Base-by-base conservation (phyloP, 2,329 filamentous ascomycete species). In the Epichloe baconii region DNA sequence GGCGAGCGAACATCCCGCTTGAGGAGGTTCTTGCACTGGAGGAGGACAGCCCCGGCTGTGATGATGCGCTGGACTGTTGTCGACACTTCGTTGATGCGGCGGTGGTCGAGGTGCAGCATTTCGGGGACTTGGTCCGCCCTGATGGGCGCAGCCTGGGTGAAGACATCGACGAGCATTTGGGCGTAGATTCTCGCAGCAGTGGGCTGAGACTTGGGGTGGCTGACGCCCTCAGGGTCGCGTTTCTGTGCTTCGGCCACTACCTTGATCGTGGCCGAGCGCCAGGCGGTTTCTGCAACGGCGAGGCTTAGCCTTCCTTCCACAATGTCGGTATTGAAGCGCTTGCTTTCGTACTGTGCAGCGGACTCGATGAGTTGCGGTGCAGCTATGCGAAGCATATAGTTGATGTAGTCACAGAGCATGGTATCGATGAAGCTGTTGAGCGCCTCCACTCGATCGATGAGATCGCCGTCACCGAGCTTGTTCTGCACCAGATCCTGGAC, bases 1-100 rank as follows among this genome's bases (percentile, higher is more conserved):
- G 84, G 80, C 12, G 78, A 78, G 44, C 87, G 80, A 3, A 88
- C 85, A 61, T 91, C 86, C 15, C 87, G 80, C 67, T 89, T 90
- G 35, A 93, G 76, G 7, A 91, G 72, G 58, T 89, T 91, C 71
- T 93, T 93, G 65, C 83, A 85, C 48, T 88, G 88, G 14, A 91
- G 70, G 31, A 90, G 71, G 46, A 91, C 83, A 0, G 86, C 83
- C 1, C 84, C 85, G 3, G 85, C 78, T 1, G 85, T 85, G 21
- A 86, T 78, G 58, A 91, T 83, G 44, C 80, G 77, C 44, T 68
- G 67, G 0, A 69, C 60, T 56, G 59, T 66, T 19, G 56, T 61
- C 0, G 69, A 71, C 10, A 71, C 61, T 36, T 67, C 57, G 38
- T 58, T 66, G 42, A 88, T 77, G 15, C 86, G 83, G 49, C 74